phyloP scores from a whole-genome alignment of 2,329 filamentous ascomycete genomes.

The Pleomassaria siparia region DNA sequence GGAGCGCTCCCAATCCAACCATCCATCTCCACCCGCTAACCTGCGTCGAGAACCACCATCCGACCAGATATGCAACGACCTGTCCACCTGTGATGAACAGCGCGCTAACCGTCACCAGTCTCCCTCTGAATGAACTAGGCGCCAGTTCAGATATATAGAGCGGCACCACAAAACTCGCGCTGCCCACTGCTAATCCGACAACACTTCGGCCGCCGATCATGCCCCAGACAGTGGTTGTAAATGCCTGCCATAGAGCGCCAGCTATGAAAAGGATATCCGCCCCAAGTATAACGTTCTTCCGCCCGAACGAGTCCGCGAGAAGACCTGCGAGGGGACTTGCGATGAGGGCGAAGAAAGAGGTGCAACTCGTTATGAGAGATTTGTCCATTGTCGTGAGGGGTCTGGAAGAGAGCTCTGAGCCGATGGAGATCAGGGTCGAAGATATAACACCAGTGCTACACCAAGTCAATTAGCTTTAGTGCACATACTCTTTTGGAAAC shows the following conservation, averaged over 20 bases:
- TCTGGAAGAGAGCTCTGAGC: conserved; percentile 54
- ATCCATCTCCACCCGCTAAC: conserved; percentile 79
- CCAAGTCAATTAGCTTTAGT: neutral
- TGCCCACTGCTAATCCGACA: conserved; percentile 72
- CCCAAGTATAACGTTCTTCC: conserved; percentile 77
- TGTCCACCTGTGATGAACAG: conserved; percentile 87
- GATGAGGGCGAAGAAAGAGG: conserved; percentile 59
- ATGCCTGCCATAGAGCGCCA: conserved; percentile 68
- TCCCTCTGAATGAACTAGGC: conserved; percentile 72
- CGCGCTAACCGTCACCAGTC: conserved; percentile 78
- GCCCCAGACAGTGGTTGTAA: conserved; percentile 56
- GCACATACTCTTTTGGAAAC: neutral
- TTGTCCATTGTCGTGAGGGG: conserved; percentile 58
- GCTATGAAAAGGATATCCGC: conserved; percentile 64
- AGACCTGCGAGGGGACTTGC: conserved; percentile 58
- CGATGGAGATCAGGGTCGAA: conserved; percentile 60
- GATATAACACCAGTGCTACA: conserved; percentile 61
- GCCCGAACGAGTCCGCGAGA: conserved; percentile 71
- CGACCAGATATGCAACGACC: conserved; percentile 82
- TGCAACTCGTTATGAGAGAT: conserved; percentile 59
- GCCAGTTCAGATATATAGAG: conserved; percentile 87
- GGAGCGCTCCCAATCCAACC: conserved; percentile 80
- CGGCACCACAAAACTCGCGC: conserved; percentile 79
- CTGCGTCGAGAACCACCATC: conserved; percentile 68
- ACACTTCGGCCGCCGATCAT: conserved; percentile 71